Percentiles rank a stretch among this genome's conserved stretches.
These are phyloP conservation scores for Sisymbrium irio DNA, from an alignment of 345 rosid genomes.

Conservation along the genomic window DNA sequence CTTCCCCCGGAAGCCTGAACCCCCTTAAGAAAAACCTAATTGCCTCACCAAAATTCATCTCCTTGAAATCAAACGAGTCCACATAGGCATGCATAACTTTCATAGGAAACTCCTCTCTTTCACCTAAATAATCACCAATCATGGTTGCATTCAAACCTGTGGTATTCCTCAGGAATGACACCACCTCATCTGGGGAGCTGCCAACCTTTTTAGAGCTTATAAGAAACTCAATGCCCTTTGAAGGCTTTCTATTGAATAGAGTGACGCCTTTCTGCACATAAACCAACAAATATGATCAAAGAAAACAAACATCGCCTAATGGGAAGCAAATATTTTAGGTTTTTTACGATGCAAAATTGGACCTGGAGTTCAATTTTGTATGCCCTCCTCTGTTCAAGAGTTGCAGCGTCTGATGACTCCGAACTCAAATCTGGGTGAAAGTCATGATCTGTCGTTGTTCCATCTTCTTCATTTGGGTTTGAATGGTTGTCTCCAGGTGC, in stretches of 20 bases:
- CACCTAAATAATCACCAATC: slow-evolving; percentile 97
- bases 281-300: slow-evolving; percentile 14
- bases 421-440: slow-evolving; percentile 59
- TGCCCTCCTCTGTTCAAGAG: slow-evolving; percentile 86
- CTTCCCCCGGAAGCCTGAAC: slow-evolving; percentile 94
- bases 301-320: neutral
- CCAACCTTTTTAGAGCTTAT: slow-evolving; percentile 68
- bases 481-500: slow-evolving; percentile 47
- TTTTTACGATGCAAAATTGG: slow-evolving; percentile 23
- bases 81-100: slow-evolving; percentile 97
- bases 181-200: slow-evolving; percentile 78
- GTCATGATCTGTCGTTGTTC: slow-evolving; percentile 54
- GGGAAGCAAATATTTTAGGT: slow-evolving; percentile 7
- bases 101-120: slow-evolving; percentile 85
- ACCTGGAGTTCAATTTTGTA: slow-evolving; percentile 97
- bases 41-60: slow-evolving; percentile 80
- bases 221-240: slow-evolving; percentile 88
- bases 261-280: slow-evolving; percentile 82
- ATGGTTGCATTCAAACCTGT: slow-evolving; percentile 72
- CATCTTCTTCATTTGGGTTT: slow-evolving; percentile 60
- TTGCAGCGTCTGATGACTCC: slow-evolving; percentile 78
- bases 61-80: slow-evolving; percentile 85
- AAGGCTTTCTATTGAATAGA: slow-evolving; percentile 83
- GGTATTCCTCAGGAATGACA: slow-evolving; percentile 69
- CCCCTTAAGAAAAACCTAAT: slow-evolving; percentile 90